Base-by-base conservation (phyloP, 345 rosid species). In the Boechera stricta region DNA sequence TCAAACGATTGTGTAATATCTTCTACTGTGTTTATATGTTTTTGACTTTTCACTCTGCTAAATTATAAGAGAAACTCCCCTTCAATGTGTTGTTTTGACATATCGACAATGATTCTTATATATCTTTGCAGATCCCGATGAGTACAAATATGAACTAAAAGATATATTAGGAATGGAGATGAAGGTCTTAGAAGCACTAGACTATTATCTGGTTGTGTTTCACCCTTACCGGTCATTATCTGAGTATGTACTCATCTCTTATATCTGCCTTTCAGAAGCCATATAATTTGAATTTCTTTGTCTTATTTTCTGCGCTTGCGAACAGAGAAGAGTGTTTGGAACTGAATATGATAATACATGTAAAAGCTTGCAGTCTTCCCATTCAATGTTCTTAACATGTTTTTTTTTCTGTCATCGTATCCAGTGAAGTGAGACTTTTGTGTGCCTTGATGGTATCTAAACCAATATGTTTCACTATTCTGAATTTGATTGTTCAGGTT, bases 141-240 rank as follows among this genome's bases (percentile, higher is more conserved):
- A 87, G 82, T 85, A 85, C 69, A 83, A 83, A 59, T 92, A 77
- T 60, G 97, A 94, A 81, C 78, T 89, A 65, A 94, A 92, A 81
- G 97, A 94, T 71, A 90, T 94, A 67, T 89, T 94, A 72, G 98
- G 91, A 82, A 94, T 92, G 97, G 98, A 94, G 85, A 92, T 92
- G 98, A 94, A 87, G 81, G 86, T 94, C 74, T 83, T 94, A 74
- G 98, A 94, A 83, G 98, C 97, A 64, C 90, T 94, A 5, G 78
- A 92, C 81, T 94, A 90, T 81, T 92, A 92, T 83, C 77, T 94
- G 56, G 98, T 94, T 78, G 97, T 90, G 59, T 94, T 89, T 79
- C 98, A 94, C 80, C 98, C 97, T 68, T 94, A 94, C 77, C 93
- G 90, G 13, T 85, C 97, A 18, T 77, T 94, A 61, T 74, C 93